phyloP scores from a whole-genome alignment of 208 protist species.

The Leishmania guyanensis region DNA sequence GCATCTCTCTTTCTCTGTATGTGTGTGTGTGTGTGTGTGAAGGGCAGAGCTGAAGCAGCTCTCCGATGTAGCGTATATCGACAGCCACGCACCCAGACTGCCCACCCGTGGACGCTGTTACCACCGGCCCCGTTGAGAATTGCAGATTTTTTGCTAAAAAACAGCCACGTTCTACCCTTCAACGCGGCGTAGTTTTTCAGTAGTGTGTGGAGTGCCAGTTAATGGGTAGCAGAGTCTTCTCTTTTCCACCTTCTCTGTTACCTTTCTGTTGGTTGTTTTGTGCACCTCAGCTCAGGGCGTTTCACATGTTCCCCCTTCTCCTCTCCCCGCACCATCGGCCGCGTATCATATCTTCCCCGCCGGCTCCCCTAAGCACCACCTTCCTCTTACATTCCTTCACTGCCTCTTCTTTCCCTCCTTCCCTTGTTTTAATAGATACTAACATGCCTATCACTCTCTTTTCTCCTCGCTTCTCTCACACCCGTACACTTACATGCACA shows the following conservation, averaged over 20 bases:
- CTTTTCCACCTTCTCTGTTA: background rate
- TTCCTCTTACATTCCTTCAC: slow-evolving; percentile 20
- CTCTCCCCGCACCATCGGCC: background rate
- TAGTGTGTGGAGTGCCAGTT: background rate
- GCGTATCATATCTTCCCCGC: background rate
- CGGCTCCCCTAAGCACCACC: background rate
- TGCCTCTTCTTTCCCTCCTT: slow-evolving; percentile 17
- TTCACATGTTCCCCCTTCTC: background rate
- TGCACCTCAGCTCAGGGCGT: background rate
- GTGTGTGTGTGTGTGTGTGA: background rate
- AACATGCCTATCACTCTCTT: background rate
- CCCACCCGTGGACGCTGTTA: background rate
- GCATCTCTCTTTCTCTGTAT: background rate
- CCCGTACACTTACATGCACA: background rate
- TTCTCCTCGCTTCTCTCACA: background rate
- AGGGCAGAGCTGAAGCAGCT: background rate
- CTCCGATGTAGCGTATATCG: background rate
- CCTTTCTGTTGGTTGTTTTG: background rate
- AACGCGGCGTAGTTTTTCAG: background rate
- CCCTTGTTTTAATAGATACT: background rate
- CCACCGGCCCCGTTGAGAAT: background rate
- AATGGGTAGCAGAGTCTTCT: background rate
- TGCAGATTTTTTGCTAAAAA: too few species aligned
- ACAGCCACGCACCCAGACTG: background rate
- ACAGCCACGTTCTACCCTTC: background rate